Percentiles rank a stretch among this genome's conserved stretches.
phyloP scores from a whole-genome alignment of 2,329 filamentous ascomycete genomes.

The Ophiosphaerella herpotricha region DNA sequence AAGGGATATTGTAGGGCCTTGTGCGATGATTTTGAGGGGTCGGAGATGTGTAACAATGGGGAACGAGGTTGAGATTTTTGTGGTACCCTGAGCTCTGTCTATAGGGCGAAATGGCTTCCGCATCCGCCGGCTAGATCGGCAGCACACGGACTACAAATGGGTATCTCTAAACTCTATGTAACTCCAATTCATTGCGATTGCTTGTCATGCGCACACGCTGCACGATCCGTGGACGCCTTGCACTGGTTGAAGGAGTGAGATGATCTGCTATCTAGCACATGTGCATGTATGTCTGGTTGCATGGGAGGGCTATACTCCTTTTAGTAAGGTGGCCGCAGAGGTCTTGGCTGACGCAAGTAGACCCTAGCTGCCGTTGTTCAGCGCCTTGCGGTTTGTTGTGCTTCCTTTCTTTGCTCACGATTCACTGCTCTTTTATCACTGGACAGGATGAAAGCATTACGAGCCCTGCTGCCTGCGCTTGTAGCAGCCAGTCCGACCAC shows the following conservation, averaged over 20 bases:
- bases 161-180: too few species aligned
- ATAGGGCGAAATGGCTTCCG: neutral
- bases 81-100: neutral
- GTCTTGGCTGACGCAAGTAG: constrained; percentile 6
- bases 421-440: neutral
- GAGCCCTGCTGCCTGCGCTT: constrained; percentile 15
- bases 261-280: too few species aligned
- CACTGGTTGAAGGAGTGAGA: too few species aligned
- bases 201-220: too few species aligned
- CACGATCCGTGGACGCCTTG: too few species aligned
- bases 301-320: neutral
- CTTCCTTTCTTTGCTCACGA: too few species aligned
- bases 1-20: constrained; percentile 1
- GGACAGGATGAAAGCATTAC: constrained; percentile 23
- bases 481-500: constrained; percentile 14
- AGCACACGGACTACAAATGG: too few species aligned
- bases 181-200: too few species aligned
- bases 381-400: too few species aligned
- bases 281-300: too few species aligned
- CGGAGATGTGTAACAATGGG: neutral
- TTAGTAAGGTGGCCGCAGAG: neutral
- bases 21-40: neutral
- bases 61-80: neutral
- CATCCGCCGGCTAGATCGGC: neutral
- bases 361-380: neutral